Conservation (phyloP, 257 asterid species). For the Solanum ossicruentum region DNA sequence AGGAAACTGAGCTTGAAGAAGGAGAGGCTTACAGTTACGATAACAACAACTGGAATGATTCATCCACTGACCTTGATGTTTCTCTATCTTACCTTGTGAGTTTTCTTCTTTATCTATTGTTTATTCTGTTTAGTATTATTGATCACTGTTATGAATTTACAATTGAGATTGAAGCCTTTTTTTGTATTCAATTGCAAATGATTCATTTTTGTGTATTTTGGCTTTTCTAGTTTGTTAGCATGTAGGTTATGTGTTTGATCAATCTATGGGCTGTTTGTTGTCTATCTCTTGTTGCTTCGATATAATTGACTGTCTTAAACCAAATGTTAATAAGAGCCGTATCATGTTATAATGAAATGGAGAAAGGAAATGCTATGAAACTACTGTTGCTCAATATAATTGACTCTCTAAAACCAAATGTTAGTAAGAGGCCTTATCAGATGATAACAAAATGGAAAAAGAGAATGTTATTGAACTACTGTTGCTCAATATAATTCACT, state of each 20-base stretch:
- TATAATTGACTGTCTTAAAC: not conserved
- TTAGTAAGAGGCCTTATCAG: not conserved
- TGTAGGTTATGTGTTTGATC: not conserved
- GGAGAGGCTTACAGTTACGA: conserved; percentile 70
- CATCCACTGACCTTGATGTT: conserved; percentile 89
- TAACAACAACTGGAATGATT: conserved; percentile 12
- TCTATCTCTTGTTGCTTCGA: not conserved
- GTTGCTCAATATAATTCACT: not conserved
- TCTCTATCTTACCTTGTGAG: conserved; percentile 92
- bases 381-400: not conserved
- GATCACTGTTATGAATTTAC: not conserved
- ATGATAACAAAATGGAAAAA: not conserved
- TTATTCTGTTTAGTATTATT: not conserved
- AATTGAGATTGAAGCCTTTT: not conserved
- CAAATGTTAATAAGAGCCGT: not conserved
- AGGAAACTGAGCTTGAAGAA: conserved; percentile 81
- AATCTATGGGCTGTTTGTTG: not conserved
- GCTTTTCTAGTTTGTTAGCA: not conserved
- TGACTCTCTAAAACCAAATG: not conserved
- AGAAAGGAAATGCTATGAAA: not conserved
- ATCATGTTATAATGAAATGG: not conserved
- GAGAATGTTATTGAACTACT: not conserved
- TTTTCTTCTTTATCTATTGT: not conserved
- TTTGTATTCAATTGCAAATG: not conserved
- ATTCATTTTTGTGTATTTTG: not conserved